Percentiles rank a stretch among this genome's conserved stretches.
Conservation (phyloP, 306 rosid genomes). For the Medicago ruthenica region DNA sequence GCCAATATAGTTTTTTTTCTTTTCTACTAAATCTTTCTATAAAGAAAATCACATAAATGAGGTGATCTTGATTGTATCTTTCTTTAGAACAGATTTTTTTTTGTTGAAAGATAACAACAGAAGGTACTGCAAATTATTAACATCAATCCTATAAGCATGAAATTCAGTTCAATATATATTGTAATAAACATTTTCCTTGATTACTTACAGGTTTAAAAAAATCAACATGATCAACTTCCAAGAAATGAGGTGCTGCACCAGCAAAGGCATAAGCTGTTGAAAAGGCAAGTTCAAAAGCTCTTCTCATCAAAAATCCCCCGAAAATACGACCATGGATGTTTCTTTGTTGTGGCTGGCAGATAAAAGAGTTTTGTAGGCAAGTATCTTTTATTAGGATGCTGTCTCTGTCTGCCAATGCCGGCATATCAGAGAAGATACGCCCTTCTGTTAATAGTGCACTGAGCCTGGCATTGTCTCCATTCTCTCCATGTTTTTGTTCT, state of each 20-base stretch:
- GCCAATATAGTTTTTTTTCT: conserved; percentile 9
- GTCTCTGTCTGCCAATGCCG: conserved; percentile 85
- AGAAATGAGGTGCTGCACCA: conserved; percentile 82
- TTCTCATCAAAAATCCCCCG: conserved; percentile 87
- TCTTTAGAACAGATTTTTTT: not conserved
- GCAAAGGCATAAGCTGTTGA: conserved; percentile 81
- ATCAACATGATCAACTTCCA: conserved; percentile 93
- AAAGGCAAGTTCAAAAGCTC: conserved; percentile 91
- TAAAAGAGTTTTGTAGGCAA: conserved; percentile 76
- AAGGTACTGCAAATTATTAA: conserved; percentile 7
- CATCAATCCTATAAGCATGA: not conserved
- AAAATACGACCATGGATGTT: conserved; percentile 88
- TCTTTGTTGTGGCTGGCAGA: conserved; percentile 94
- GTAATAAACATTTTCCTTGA: conserved; percentile 1
- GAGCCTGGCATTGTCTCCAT: conserved; percentile 54
- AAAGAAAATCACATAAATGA: conserved; percentile 16
- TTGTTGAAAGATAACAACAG: conserved; percentile 20
- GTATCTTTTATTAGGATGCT: conserved; percentile 80
- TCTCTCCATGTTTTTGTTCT: conserved; percentile 50
- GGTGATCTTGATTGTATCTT: conserved; percentile 16
- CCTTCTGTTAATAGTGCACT: conserved; percentile 75
- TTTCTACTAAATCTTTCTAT: not conserved
- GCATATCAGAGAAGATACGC: conserved; percentile 78
- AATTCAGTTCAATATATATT: conserved; percentile 22
- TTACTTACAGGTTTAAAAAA: conserved; percentile 83